These are phyloP conservation scores for Pseudogymnoascus sp. DNA, from an alignment of 2,329 filamentous ascomycete genomes.

Conservation along the genomic window DNA sequence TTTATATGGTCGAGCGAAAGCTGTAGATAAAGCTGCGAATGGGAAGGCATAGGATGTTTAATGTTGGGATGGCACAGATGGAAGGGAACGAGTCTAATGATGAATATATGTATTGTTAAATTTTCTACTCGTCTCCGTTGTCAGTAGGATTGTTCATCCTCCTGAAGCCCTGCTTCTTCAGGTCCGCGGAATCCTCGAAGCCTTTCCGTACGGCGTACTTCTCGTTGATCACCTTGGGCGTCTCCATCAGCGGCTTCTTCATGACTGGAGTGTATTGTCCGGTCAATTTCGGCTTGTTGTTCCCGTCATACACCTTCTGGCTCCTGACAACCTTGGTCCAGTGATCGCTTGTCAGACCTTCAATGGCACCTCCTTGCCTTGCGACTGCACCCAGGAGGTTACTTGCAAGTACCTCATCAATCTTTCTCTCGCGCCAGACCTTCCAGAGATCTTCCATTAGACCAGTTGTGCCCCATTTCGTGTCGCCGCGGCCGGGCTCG, in stretches of 20 bases:
- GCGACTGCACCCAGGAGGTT: constrained; percentile 61
- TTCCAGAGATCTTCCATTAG: constrained; percentile 73
- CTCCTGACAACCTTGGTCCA: constrained; percentile 32
- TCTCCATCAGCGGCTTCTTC: constrained; percentile 41
- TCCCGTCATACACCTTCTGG: constrained; percentile 47
- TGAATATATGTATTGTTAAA: constrained; percentile 4
- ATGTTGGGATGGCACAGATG: constrained; percentile 12
- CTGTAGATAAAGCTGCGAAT: constrained; percentile 17
- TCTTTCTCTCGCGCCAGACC: constrained; percentile 75
- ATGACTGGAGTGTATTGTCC: constrained; percentile 51
- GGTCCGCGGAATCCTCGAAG: constrained; percentile 44
- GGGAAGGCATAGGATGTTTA: constrained; percentile 20
- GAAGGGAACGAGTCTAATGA: constrained; percentile 7
- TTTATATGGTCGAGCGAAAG: constrained; percentile 55
- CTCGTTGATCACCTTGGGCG: constrained; percentile 51
- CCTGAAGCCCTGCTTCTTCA: constrained; percentile 28
- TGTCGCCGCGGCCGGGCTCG: constrained; percentile 44
- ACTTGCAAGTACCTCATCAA: constrained; percentile 79
- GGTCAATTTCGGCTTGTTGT: constrained; percentile 41
- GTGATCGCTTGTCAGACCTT: constrained; percentile 16
- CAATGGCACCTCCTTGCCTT: constrained; percentile 29
- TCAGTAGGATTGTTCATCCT: constrained; percentile 21
- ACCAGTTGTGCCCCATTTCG: constrained; percentile 58
- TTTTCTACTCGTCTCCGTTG: constrained; percentile 27
- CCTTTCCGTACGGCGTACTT: constrained; percentile 56